A percentile compares a stretch with the other conserved stretches of the same genome.
Conservation (phyloP, 2,329 filamentous ascomycete species). For the Parastagonospora nodorum region DNA sequence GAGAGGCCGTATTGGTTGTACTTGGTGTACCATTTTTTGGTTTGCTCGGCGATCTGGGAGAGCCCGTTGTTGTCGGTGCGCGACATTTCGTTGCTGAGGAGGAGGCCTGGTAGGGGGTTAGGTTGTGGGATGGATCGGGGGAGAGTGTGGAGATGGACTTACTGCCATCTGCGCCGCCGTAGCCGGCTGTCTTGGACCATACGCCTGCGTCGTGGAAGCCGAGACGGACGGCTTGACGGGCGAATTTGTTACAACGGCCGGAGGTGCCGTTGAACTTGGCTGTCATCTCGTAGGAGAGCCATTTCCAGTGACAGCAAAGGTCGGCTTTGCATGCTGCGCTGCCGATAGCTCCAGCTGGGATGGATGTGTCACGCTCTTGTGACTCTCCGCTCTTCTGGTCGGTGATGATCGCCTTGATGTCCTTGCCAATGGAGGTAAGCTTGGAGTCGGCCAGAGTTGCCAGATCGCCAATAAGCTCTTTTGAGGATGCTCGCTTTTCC, state of each 20-base stretch:
- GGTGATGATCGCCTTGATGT: conserved; percentile 42
- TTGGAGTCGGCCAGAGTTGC: conserved; percentile 36
- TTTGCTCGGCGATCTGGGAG: conserved; percentile 31
- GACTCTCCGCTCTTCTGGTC: conserved; percentile 30
- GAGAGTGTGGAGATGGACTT: not conserved
- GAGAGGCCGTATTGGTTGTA: conserved; percentile 41
- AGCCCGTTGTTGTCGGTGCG: conserved; percentile 39
- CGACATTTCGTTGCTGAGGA: conserved; percentile 36
- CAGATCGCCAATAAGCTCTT: conserved; percentile 43
- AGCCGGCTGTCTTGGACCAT: conserved; percentile 33
- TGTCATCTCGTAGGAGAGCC: conserved; percentile 42
- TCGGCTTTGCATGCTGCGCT: conserved; percentile 42
- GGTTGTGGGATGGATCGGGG: not conserved
- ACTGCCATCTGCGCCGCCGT: conserved; percentile 41
- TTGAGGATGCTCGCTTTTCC: conserved; percentile 29
- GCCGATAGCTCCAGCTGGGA: conserved; percentile 35
- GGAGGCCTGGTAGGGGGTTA: conserved; percentile 8
- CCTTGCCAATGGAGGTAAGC: conserved; percentile 39
- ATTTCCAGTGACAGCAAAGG: conserved; percentile 44
- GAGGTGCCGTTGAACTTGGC: conserved; percentile 41
- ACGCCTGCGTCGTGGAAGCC: conserved; percentile 43
- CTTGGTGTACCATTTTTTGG: conserved; percentile 38
- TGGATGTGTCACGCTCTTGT: conserved; percentile 20
- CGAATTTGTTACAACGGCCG: conserved; percentile 40
- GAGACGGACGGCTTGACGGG: conserved; percentile 38